These are phyloP conservation scores for Pseudogymnoascus sp. DNA, from an alignment of 2,329 filamentous ascomycete species.

Conservation along the genomic window DNA sequence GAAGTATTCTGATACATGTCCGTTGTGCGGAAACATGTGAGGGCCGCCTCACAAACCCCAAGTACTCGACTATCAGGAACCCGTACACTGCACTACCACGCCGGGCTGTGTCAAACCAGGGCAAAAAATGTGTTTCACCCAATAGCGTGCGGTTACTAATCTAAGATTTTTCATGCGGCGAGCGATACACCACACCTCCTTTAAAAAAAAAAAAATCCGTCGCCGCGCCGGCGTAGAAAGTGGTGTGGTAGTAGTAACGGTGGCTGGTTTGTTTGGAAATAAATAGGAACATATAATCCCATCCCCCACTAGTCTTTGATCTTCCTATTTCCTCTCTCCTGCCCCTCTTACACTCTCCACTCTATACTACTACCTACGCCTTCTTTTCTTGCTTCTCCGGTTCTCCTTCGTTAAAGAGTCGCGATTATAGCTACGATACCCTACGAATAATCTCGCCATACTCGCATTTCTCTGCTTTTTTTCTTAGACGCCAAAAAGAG, in stretches of 20 bases:
- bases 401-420: not conserved
- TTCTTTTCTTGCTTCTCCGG: not conserved
- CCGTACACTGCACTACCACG: not conserved
- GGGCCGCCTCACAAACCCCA: not conserved
- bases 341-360: not conserved
- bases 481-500: not conserved
- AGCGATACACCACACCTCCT: not conserved
- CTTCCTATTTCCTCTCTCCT: not conserved
- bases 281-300: slow-evolving; percentile 8
- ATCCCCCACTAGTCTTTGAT: slow-evolving; percentile 3
- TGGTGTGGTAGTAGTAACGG: not conserved
- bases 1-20: not conserved
- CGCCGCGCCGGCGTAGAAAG: not conserved
- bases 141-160: slow-evolving; percentile 4
- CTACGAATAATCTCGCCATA: not conserved
- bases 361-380: not conserved
- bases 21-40: not conserved
- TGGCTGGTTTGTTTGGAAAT: not conserved
- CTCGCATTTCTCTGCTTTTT: not conserved
- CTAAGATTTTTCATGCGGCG: slow-evolving; percentile 8
- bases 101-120: slow-evolving; percentile 1
- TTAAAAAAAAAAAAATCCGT: not conserved
- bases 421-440: slow-evolving; percentile 1
- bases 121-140: not conserved
- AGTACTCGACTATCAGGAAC: not conserved